phyloP scores from a whole-genome alignment of 768 basidiomycete genomes.

The Panus rudis region DNA sequence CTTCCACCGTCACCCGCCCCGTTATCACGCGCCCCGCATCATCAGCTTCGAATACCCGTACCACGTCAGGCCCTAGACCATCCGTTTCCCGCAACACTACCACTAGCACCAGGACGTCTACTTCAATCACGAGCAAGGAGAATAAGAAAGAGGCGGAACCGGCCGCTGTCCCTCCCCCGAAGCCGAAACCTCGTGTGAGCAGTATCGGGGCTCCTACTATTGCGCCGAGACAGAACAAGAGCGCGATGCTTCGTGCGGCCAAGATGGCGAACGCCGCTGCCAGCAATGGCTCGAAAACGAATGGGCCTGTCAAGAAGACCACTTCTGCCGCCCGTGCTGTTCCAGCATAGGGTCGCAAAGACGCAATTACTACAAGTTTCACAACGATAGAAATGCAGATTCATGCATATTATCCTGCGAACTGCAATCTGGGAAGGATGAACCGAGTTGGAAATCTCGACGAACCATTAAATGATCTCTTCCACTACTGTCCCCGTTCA shows the following conservation, averaged over 20 bases:
- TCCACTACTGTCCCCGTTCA: no score
- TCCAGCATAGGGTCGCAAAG: no score
- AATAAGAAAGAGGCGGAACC: no score
- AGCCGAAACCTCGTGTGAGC: constrained; percentile 46
- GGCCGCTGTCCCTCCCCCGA: no score
- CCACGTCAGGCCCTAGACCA: neutral
- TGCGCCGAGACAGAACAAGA: constrained; percentile 64
- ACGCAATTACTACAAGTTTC: no score
- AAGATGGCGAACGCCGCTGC: constrained; percentile 43
- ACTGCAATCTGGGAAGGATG: no score
- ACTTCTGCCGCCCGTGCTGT: no score
- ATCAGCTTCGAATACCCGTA: constrained; percentile 6
- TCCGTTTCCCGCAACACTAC: constrained; percentile 1
- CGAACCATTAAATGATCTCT: no score
- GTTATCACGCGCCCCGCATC: constrained; percentile 10
- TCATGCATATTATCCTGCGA: no score
- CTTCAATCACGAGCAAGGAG: no score
- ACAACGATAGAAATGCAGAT: no score
- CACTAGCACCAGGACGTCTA: neutral
- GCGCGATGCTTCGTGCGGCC: constrained; percentile 61
- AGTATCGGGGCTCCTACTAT: constrained; percentile 50
- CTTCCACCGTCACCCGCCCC: constrained; percentile 2
- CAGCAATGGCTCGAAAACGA: constrained; percentile 6
- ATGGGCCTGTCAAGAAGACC: constrained; percentile 7
- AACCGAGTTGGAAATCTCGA: no score